Base-by-base conservation (phyloP, 768 basidiomycete genomes). In the Pleurotus sapidus region DNA sequence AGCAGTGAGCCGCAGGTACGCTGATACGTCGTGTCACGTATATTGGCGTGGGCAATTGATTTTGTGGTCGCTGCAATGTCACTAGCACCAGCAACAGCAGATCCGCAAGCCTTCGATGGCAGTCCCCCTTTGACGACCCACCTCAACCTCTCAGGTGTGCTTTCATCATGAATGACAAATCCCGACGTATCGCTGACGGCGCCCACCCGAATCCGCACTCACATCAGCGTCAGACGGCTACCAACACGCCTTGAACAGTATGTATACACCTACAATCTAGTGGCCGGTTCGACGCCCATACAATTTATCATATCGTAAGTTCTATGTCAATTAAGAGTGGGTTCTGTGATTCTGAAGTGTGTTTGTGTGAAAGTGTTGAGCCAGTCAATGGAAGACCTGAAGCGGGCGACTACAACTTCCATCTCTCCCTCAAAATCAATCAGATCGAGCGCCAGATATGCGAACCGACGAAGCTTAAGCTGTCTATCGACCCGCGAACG, bases 301-400 rank as follows among this genome's bases (percentile, higher is more conserved):
- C 74, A 80, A 46, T 78, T 86, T 59, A 60, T 76, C 48, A 77
- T 87, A 23, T 75, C 79, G 85, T 86, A 65, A 63, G 83, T 42
- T 46, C 47, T 46, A 14, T 56, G 15, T 20, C 38, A 49, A 40
- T 17, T 43, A 46, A 18, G 49, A 37, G 12, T 47, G 37, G 15
- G 3, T 59, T 46, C 39, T 49, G 17, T 34, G 30, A 34, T 34
- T 34, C 30, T 34, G 30, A 34, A 34, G 30, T 11, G 30, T 11
- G 9, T 11, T 34, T 34, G 9, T 34, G 30, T 34, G 30, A 11
- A 57, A 82, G 81, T 9, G 81, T 81, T 46, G 78, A 81, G 64
- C 77, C 80, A 5, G 64, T 66, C 49, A 68, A 71, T 27, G 77
- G 77, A 9, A 70, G 59, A 57, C 71, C 78, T n/a, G 63, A 65